A percentile compares a stretch with the other conserved stretches of the same genome.
These are phyloP conservation scores for Esteya vermicola DNA, from an alignment of 2,329 filamentous ascomycete species.

Conservation along the genomic window DNA sequence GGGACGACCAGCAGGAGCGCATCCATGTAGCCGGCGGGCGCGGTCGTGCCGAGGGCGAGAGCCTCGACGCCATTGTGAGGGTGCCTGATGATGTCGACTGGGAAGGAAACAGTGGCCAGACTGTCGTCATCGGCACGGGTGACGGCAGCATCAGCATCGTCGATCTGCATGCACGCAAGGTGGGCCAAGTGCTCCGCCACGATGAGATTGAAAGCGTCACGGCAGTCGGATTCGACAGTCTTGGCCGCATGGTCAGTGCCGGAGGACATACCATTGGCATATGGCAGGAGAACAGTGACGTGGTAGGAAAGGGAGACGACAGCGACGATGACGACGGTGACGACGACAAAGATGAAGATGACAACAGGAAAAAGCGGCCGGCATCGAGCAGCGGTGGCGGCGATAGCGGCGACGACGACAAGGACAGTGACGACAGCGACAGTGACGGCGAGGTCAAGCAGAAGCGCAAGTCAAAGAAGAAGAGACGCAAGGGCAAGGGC, in stretches of 20 bases:
- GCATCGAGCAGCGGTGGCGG: conserved; percentile 26
- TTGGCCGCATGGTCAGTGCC: conserved; percentile 76
- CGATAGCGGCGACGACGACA: conserved; percentile 25
- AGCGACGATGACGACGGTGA: conserved; percentile 30
- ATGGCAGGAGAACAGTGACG: conserved; percentile 59
- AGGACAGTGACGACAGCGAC: conserved; percentile 14
- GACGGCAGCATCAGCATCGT: conserved; percentile 71
- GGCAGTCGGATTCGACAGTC: conserved; percentile 69
- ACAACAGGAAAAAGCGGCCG: conserved; percentile 3
- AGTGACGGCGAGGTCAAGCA: conserved; percentile 15
- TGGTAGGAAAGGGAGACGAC: conserved; percentile 19
- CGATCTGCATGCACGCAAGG: conserved; percentile 57
- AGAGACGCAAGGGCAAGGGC: conserved; percentile 11
- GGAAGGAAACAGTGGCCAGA: conserved; percentile 39
- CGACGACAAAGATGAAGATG: conserved; percentile 23
- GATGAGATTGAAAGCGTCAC: conserved; percentile 81
- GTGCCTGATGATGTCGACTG: conserved; percentile 57
- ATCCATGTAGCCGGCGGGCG: conserved; percentile 57
- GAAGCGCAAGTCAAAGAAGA: conserved; percentile 17
- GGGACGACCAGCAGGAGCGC: conserved; percentile 89
- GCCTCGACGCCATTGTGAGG: conserved; percentile 62
- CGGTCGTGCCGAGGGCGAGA: conserved; percentile 48
- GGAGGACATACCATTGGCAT: conserved; percentile 80
- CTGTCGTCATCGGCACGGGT: conserved; percentile 66
- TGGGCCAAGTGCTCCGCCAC: conserved; percentile 55